Percentiles rank a stretch among this genome's conserved stretches.
phyloP scores from a whole-genome alignment of 805 yeast genomes.

The Blastobotrys parvus region DNA sequence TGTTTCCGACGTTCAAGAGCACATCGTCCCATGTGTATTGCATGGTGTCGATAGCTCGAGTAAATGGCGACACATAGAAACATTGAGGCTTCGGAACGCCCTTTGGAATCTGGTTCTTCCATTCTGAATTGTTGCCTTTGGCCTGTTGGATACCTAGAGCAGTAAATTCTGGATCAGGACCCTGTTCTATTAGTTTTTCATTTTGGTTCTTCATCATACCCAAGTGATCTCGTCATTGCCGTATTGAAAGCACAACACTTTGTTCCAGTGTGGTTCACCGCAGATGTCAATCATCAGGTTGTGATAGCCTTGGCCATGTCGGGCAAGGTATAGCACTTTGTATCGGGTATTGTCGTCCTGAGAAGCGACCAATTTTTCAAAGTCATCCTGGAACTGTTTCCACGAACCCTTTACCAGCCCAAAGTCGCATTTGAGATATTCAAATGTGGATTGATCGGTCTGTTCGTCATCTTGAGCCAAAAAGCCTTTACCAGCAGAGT shows the following conservation, averaged over 20 bases:
- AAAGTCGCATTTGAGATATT: slow-evolving; percentile 35
- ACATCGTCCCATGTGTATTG: slow-evolving; percentile 38
- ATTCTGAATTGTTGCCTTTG: slow-evolving; percentile 34
- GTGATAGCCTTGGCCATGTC: slow-evolving; percentile 50
- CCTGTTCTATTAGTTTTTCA: too few species aligned
- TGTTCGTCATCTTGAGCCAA: slow-evolving; percentile 37
- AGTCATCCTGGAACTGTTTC: slow-evolving; percentile 25
- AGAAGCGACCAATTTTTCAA: slow-evolving; percentile 25
- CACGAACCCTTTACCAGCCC: slow-evolving; percentile 33
- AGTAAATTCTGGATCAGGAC: slow-evolving; percentile 43
- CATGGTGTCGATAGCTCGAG: slow-evolving; percentile 43
- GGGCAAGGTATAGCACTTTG: slow-evolving; percentile 39
- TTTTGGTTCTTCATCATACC: too few species aligned
- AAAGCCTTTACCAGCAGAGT: slow-evolving; percentile 29
- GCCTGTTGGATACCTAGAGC: slow-evolving; percentile 40
- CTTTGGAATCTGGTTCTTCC: slow-evolving; percentile 30
- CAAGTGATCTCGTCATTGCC: slow-evolving; percentile 9
- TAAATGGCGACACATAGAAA: slow-evolving; percentile 42
- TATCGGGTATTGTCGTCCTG: slow-evolving; percentile 29
- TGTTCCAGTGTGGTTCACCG: slow-evolving; percentile 39
- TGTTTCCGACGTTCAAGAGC: slow-evolving; percentile 31
- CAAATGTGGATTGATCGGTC: slow-evolving; percentile 37
- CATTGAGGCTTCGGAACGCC: slow-evolving; percentile 32
- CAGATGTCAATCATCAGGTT: slow-evolving; percentile 39
- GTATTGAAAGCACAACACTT: slow-evolving; percentile 10